Base-by-base conservation (phyloP, 2,329 filamentous ascomycete species). In the Lasiodiplodia sp. region DNA sequence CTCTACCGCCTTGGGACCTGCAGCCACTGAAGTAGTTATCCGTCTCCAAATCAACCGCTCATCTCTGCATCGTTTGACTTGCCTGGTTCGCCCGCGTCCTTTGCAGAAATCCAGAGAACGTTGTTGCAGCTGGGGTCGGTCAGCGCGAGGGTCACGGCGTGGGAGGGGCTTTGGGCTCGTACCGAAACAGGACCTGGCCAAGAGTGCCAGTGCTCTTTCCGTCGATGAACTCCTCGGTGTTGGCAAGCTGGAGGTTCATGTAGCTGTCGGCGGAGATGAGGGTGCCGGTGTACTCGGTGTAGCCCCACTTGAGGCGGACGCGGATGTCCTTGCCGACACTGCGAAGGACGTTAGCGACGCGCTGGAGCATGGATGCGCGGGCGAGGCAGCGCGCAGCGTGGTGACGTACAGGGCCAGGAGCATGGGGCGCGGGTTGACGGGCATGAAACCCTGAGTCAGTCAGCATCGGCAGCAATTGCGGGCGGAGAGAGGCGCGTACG, bases 241-340 rank as follows among this genome's bases (percentile, higher is more conserved):
- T 91, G 73, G 90, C 90, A 72, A 99, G 88, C 83, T 98, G 94
- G 72, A 99, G 90, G 85, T 99, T 99, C 95, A 99, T 98, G 86
- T 99, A 99, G 78, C 92, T 94, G 84, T 99, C 96, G 78, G 97
- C 92, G 75, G 92, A 95, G 78, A 97, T 92, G 71, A 99, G 88
- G 73, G 89, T 88, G 79, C 96, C 96, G 81, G 95, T 96, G 88
- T 99, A 99, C 82, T 99, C 96, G 70, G 93, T 96, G 82, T 97
- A 91, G 75, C 93, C 94, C 96, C 96, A 99, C 87, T 99, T 99
- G 72, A 99, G 88, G 75, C 94, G 93, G 72, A 99, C 92, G 72
- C 94, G 86, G 77, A 99, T 90, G 77, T 95, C 89, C 81, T 96
- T 92, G 85, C 96, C 92, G 83, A 99, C 92, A 72, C 91, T 68